Evolutionary conservation across 1,284 basidiomycete genomes (phyloP), one percentile per base, ranked within the genome.

Genomic region (Heterobasidion annosum): DNA sequence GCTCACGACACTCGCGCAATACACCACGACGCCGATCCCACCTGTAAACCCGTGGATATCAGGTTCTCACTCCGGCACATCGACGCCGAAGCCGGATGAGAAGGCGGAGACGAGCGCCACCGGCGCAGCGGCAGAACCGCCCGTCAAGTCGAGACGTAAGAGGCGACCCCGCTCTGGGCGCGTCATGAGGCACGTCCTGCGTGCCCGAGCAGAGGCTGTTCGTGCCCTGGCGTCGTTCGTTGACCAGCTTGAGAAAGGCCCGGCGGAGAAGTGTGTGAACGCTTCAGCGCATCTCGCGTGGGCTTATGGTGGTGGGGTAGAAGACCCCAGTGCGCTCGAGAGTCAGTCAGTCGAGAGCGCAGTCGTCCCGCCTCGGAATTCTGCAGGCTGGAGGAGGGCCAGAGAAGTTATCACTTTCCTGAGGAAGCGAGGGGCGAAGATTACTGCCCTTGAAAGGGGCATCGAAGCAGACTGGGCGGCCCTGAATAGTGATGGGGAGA

Each of bases 171-270:
- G 91, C 1, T 87, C 90, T 6, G 82, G 91, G 44, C 77, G 83
- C 48, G 82, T 96, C 56, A 85, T 96, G 61, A 84, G 88, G 18
- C 91, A 95, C 69, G 88, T 95, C 50, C 74, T 95, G 50, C 80
- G 89, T 25, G 85, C 87, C 19, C 84, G 92, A 15, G 78, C 84
- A 3, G 83, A 91, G 64, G 91, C 91, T 13, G 79, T 85, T 25
- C 82, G 82, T 56, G 82, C 85, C 3, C 78, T 95, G 13, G 82
- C 84, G 5, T 68, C 70, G 48, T 84, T 90, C 63, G 80, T 94
- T 55, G 76, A 81, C 48, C 78, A 85, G 56, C 72, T 95, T 34
- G 82, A 86, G 57, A 68, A 65, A 15, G 56, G 56, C 12, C 73
- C 74, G 4, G 70, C 68, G 46, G 65, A 68, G 48, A 78, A 73